A percentile compares a stretch with the other conserved stretches of the same genome.
Evolutionary conservation across 306 rosid genomes (phyloP).

Genomic region (Castanospermum australe): DNA sequence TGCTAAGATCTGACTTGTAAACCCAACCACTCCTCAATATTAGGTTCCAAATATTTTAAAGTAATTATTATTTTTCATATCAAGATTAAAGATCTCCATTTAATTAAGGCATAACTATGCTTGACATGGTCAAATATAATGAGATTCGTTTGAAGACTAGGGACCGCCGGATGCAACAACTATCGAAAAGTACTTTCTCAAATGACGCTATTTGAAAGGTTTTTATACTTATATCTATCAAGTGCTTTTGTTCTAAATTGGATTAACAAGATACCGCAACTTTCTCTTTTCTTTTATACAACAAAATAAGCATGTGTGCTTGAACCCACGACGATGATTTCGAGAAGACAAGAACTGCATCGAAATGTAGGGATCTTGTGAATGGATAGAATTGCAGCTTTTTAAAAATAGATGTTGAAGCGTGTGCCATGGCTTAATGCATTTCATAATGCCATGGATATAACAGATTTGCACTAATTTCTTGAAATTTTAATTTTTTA

Average conservation of each 20-base stretch:
- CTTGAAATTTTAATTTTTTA: no score
- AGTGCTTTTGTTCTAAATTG: no score
- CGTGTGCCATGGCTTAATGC: no score
- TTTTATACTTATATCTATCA: no score
- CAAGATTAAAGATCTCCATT: not conserved
- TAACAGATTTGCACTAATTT: no score
- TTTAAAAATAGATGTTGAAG: no score
- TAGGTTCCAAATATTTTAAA: not conserved
- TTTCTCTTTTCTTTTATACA: not conserved
- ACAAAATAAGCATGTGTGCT: not conserved
- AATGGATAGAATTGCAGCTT: no score
- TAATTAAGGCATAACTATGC: not conserved
- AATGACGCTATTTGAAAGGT: not conserved
- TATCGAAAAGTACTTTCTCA: not conserved
- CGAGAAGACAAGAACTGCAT: not conserved
- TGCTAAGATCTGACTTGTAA: not conserved
- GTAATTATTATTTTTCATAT: not conserved
- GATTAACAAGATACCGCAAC: no score
- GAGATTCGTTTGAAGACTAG: not conserved
- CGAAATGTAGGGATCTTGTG: not conserved
- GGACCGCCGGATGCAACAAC: not conserved
- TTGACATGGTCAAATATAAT: not conserved
- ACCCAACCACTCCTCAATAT: constrained; percentile 9
- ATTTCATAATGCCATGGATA: no score
- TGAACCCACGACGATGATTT: not conserved